Base-by-base conservation (phyloP, 371 early-diverging fungal genomes). In the Actinomucor elegans region DNA sequence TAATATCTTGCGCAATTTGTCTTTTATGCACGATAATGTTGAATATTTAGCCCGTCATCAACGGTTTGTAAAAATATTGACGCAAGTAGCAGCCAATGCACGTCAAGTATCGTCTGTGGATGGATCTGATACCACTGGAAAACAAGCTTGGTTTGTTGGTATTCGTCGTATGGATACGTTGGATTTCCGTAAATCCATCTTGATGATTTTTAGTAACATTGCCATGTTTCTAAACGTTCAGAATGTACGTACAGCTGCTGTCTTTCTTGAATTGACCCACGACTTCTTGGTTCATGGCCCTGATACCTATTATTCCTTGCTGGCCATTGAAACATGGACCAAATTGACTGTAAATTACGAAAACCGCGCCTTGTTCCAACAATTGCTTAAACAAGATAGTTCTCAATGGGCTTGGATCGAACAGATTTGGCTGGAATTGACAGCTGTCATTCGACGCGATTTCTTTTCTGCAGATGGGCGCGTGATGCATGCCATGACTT, bases 1-100 rank as follows among this genome's bases (percentile, higher is more conserved):
- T 42, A 81, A 81, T 48, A 71, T 81, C 29, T 60, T 88, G 20
- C 79, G 85, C 21, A 88, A 86, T 42, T 50, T 88, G 36, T 84
- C 88, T 6, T 88, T 88, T 60, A 67, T 81, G 57, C 71, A 66
- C 1, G 79, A 75, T 9, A 88, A 88, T 57, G 69, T 77, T 35
- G 79, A 80, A 40, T 86, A 73, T 44, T 64, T 85, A 17, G 84
- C 84, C 3, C 64, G 59, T 9, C 79, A 85, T 44, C 47, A 52
- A 5, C 82, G 87, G 7, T 84, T 86, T 65, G 54, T 81, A 4
- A 50, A 59, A 1, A 51, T 75, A 0, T 26, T 84, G 45, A 48
- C 60, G 1, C 48, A 56, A 7, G 49, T 68, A 14, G 42, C 62
- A 12, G 55, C 64, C 18, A 45, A 41, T 17, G 55, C 61, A 11